Base-by-base conservation (phyloP, 1,284 basidiomycete species). In the Rhodotorula sp. region DNA sequence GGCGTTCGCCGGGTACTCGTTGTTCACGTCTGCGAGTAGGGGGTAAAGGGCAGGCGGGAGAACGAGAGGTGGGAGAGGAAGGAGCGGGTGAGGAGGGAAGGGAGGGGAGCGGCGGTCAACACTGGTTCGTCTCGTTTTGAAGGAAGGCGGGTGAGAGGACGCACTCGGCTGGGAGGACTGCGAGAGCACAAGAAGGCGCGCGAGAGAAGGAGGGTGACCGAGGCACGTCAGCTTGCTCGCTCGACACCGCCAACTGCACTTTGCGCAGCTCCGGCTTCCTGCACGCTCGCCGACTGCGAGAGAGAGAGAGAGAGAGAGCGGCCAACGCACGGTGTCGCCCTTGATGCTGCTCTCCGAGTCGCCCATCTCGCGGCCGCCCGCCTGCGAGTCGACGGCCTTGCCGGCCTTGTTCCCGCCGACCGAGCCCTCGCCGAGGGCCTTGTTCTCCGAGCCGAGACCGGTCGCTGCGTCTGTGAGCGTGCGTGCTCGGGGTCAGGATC, bases 161-260 rank as follows among this genome's bases (percentile, higher is more conserved):
- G 36, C 46, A 74, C 73, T 74, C 19, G 70, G 73, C 61, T 71
- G 37, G 8, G 73, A 74, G 13, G 73, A 74, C 73, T 74, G 60
- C 9, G 1, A 4, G 2, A 22, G 19, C 22, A 0, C 8, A n/a
- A 7, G 29, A 15, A 19, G 19, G 44, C 21, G 55, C 10, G 39
- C 21, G 34, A 25, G n/a, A 29, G 7, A 32, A 9, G 51, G 50
- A 5, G 29, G 7, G 22, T 12, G 8, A 59, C 8, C 3, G 4
- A 32, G 39, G 44, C 41, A n/a, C 50, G 61, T 61, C 61, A 51
- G 48, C 50, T 6, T 1, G 10, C 22, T 10, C 6, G 1, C 3
- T 51, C 29, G 6, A 12, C 32, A 8, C 8, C 3, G 27, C n/a
- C 9, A 29, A 25, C 19, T 44, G 22, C n/a, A n/a, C n/a, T n/a